phyloP scores from a whole-genome alignment of 371 early-diverging fungal genomes.

The Mortierella sp. region DNA sequence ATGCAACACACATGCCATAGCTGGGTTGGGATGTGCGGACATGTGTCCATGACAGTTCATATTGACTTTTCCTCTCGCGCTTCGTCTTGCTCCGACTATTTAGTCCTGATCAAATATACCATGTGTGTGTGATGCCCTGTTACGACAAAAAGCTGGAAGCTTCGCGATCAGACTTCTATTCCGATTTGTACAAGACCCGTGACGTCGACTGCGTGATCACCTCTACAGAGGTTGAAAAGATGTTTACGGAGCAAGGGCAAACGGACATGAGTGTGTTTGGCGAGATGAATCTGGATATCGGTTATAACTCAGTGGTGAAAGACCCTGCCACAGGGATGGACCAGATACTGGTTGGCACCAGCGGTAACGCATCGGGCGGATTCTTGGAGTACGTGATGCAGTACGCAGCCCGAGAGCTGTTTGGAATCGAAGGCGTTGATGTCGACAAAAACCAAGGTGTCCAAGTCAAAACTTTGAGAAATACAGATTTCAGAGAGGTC shows the following conservation, averaged over 20 bases:
- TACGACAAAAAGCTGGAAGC: conserved; percentile 99
- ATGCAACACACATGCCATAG: not conserved
- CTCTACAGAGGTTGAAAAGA: conserved; percentile 80
- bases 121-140: conserved; percentile 96
- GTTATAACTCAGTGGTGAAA: conserved; percentile 59
- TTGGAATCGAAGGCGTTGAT: conserved; percentile 67
- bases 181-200: conserved; percentile 78
- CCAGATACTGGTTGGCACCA: conserved; percentile 64
- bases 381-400: conserved; percentile 88
- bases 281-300: conserved; percentile 59
- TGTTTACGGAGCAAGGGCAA: conserved; percentile 76
- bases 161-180: conserved; percentile 90
- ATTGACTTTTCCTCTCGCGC: not conserved
- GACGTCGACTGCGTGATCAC: conserved; percentile 97
- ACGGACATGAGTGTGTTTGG: conserved; percentile 59
- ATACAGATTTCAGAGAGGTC: conserved; percentile 85
- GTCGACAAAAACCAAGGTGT: conserved; percentile 56
- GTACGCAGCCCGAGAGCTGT: conserved; percentile 83
- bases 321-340: conserved; percentile 57
- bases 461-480: conserved; percentile 76
- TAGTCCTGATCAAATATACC: conserved; percentile 84
- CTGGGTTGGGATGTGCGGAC: too few relatives aligned
- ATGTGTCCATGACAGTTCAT: too few relatives aligned
- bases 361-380: conserved; percentile 92
- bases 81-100: not conserved